Evolutionary conservation across 75 land plant genomes (phyloP), one percentile per base, ranked within the genome.

Genomic region (Isoetes taiwanensis): DNA sequence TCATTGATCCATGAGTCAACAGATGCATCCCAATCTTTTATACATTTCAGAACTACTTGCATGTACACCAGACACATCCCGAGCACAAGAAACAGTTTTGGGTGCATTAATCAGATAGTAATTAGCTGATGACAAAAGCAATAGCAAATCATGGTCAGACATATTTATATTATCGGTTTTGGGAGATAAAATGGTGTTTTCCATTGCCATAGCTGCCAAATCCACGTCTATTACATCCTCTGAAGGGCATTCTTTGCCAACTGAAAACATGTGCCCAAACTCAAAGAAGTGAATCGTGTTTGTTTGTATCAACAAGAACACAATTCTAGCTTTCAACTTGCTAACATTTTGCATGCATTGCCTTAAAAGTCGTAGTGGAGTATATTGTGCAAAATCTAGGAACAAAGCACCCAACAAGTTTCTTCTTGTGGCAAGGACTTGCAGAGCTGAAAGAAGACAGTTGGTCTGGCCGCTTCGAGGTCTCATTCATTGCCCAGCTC

Each of bases 41-140:
- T n/a, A n/a, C n/a, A n/a, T n/a, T n/a, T n/a, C n/a, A n/a, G n/a
- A n/a, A n/a, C n/a, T n/a, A n/a, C n/a, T n/a, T n/a, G n/a, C n/a
- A n/a, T n/a, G n/a, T n/a, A n/a, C n/a, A n/a, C n/a, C n/a, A n/a
- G n/a, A n/a, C n/a, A n/a, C n/a, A n/a, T n/a, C n/a, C n/a, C n/a
- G n/a, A n/a, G n/a, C n/a, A n/a, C n/a, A n/a, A n/a, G n/a, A n/a
- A n/a, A n/a, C n/a, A n/a, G n/a, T n/a, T n/a, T n/a, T n/a, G n/a
- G n/a, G n/a, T n/a, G n/a, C n/a, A n/a, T n/a, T n/a, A n/a, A n/a
- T n/a, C n/a, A n/a, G n/a, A 48, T 59, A 83, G 28, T 56, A 62
- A 43, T 72, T 59, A 28, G 81, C 77, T 69, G 79, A 60, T 34
- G 88, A 88, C 29, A 87, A 43, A 58, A 84, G 77, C 28, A 78